A percentile compares a stretch with the other conserved stretches of the same genome.
Conservation (phyloP, 192 early-diverging fungal genomes). For the Backusella circina region DNA sequence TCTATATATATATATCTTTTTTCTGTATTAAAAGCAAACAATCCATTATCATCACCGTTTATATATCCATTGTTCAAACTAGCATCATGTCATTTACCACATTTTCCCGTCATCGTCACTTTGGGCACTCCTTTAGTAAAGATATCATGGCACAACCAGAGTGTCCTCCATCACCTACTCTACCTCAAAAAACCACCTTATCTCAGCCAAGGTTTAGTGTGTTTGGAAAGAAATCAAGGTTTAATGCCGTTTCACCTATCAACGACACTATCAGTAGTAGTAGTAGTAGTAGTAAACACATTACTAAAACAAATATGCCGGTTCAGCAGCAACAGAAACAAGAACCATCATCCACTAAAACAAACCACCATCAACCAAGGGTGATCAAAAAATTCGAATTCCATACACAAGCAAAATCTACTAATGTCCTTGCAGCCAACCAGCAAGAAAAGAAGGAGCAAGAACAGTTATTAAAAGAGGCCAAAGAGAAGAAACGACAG, state of each 20-base stretch:
- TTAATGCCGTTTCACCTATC: not conserved
- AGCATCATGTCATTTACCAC: not conserved
- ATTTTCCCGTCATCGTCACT: not conserved
- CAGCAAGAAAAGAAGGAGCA: not conserved
- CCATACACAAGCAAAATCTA: not conserved
- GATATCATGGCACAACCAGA: not conserved
- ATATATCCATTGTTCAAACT: not conserved
- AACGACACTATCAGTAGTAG: not conserved
- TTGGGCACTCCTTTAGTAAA: not conserved
- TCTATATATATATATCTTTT: not conserved
- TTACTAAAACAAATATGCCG: not conserved
- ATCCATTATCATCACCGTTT: not conserved
- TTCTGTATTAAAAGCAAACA: not conserved
- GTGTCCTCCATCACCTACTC: not conserved
- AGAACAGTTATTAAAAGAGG: not conserved
- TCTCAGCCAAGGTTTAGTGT: constrained; percentile 9
- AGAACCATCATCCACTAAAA: not conserved
- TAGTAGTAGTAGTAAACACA: not conserved
- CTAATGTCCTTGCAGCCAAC: not conserved
- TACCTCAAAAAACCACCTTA: not conserved
- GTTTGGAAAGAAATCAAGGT: constrained; percentile 3
- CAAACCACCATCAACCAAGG: not conserved
- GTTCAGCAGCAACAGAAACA: not conserved
- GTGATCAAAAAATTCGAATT: not conserved
- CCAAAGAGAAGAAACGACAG: not conserved